Conservation (phyloP, 169 alveolate genomes). For the Perkinsus marinus region DNA sequence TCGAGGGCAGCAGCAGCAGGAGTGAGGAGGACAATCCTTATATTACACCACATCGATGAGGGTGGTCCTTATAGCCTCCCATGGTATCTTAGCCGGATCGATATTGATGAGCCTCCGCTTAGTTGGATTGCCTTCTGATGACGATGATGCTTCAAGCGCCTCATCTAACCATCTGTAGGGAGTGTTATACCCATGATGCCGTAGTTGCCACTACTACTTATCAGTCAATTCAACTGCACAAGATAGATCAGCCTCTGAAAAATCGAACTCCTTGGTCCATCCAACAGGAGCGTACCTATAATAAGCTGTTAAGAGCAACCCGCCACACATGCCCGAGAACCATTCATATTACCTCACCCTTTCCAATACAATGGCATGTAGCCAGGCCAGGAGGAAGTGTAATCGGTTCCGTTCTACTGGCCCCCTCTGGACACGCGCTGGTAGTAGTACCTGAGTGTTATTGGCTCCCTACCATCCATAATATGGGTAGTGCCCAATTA, state of each 20-base stretch:
- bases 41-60: not conserved
- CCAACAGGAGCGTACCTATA: slow-evolving; percentile 81
- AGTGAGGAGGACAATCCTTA: no score
- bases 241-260: slow-evolving; percentile 91
- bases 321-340: not conserved
- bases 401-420: slow-evolving; percentile 70
- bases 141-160: not conserved
- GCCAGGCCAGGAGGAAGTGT: slow-evolving; percentile 83
- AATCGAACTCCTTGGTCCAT: slow-evolving; percentile 89
- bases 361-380: slow-evolving; percentile 92
- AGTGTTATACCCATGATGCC: slow-evolving; percentile 17
- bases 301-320: not conserved
- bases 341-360: slow-evolving; percentile 57
- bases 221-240: slow-evolving; percentile 73
- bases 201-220: slow-evolving; percentile 57
- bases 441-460: not conserved
- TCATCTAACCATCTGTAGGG: not conserved
- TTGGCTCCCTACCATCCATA: slow-evolving; percentile 15
- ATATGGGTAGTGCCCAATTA: slow-evolving; percentile 15
- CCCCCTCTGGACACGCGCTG: slow-evolving; percentile 30
- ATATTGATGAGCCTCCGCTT: slow-evolving; percentile 36
- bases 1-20: no score
- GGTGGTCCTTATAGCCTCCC: slow-evolving; percentile 79
- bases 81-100: slow-evolving; percentile 84
- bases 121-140: slow-evolving; percentile 27